Percentiles rank a stretch among this genome's conserved stretches.
Conservation (phyloP, 768 basidiomycete genomes). For the Amanita exitialis region DNA sequence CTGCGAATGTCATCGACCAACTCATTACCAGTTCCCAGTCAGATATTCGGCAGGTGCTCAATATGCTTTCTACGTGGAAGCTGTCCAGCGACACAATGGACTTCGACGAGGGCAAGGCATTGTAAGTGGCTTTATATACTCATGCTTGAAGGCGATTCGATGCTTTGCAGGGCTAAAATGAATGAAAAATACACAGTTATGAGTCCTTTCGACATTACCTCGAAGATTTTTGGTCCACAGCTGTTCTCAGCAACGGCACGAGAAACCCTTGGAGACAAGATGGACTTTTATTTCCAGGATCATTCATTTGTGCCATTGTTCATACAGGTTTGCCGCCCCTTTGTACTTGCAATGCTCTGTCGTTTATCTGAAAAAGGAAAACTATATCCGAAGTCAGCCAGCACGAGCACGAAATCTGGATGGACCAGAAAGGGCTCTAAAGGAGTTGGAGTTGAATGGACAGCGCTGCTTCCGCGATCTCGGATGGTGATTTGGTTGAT, state of each 20-base stretch:
- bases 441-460: slow-evolving; percentile 76
- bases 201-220: slow-evolving; percentile 89
- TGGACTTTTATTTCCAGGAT: slow-evolving; percentile 96
- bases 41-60: slow-evolving; percentile 94
- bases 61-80: slow-evolving; percentile 98
- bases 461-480: slow-evolving; percentile 84
- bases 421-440: slow-evolving; percentile 57
- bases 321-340: slow-evolving; percentile 54
- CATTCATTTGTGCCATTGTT: slow-evolving; percentile 91
- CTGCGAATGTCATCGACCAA: slow-evolving; percentile 85
- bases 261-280: slow-evolving; percentile 82
- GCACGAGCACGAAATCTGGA: slow-evolving; percentile 43
- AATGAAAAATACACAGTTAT: slow-evolving; percentile 90
- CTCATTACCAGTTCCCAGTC: slow-evolving; percentile 84
- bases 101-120: slow-evolving; percentile 84
- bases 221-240: slow-evolving; percentile 85
- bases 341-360: not conserved
- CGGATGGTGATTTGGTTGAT: slow-evolving; percentile 92
- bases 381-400: slow-evolving; percentile 84
- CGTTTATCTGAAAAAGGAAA: slow-evolving; percentile 53
- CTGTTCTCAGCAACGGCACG: slow-evolving; percentile 76
- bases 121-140: slow-evolving; percentile 44
- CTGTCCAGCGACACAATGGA: slow-evolving; percentile 73
- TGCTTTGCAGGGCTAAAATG: slow-evolving; percentile 54
- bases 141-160: not conserved